A percentile compares a stretch with the other conserved stretches of the same genome.
Conservation (phyloP, 768 basidiomycete genomes). For the Myochromella boudieri region DNA sequence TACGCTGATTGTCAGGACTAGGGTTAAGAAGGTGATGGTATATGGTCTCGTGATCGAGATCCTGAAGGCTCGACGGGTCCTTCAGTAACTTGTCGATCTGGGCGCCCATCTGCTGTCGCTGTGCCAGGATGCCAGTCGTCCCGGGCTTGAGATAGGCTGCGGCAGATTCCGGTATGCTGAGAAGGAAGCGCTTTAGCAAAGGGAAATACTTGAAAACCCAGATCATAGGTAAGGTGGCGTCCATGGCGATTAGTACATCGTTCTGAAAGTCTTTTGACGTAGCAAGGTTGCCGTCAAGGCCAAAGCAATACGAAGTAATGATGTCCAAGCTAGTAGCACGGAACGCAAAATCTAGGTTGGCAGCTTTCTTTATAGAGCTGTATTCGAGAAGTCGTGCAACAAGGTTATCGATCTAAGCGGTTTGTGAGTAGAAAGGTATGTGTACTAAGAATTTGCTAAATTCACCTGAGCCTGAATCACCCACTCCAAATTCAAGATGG, state of each 20-base stretch:
- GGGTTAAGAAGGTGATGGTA: conserved; percentile 37
- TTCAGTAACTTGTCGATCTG: conserved; percentile 35
- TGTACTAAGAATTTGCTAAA: neutral
- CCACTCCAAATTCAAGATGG: conserved; percentile 35
- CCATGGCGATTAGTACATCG: conserved; percentile 31
- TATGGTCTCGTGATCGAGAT: conserved; percentile 34
- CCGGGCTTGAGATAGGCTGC: conserved; percentile 33
- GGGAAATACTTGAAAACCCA: conserved; percentile 39
- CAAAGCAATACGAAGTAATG: conserved; percentile 39
- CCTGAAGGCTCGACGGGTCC: conserved; percentile 28
- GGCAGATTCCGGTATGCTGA: conserved; percentile 31
- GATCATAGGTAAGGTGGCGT: conserved; percentile 34
- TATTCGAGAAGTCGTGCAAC: conserved; percentile 27
- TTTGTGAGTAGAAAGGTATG: neutral
- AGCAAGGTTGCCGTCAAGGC: conserved; percentile 15
- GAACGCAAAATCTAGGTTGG: conserved; percentile 38
- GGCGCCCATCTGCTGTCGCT: conserved; percentile 30
- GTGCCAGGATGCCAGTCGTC: conserved; percentile 33
- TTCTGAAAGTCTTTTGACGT: conserved; percentile 32
- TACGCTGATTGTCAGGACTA: conserved; percentile 27
- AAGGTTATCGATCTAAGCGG: conserved; percentile 31
- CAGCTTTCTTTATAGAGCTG: conserved; percentile 19
- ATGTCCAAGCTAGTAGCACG: conserved; percentile 38
- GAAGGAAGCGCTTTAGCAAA: conserved; percentile 27
- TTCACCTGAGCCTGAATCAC: conserved; percentile 33